These are phyloP conservation scores for Fagus sylvatica DNA, from an alignment of 306 rosid species.

Conservation along the genomic window DNA sequence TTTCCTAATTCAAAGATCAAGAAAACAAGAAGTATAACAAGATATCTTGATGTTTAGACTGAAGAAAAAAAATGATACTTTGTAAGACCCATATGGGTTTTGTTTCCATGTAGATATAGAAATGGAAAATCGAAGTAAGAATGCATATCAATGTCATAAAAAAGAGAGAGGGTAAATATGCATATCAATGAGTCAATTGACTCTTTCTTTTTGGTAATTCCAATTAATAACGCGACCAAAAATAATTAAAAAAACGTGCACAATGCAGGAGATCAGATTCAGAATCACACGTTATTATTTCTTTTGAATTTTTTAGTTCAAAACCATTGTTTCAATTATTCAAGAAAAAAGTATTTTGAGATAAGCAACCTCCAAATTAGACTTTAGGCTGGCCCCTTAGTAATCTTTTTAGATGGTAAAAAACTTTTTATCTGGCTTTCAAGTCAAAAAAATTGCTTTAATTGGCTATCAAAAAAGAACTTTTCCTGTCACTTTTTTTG, in stretches of 20 bases:
- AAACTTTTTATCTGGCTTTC: background rate
- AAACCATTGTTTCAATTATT: no score
- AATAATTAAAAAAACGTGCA: no score
- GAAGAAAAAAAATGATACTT: background rate
- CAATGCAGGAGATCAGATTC: no score
- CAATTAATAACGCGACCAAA: no score
- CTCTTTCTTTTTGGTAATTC: no score
- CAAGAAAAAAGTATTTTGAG: background rate
- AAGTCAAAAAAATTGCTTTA: background rate
- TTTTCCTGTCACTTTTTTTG: background rate
- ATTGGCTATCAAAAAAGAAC: no score
- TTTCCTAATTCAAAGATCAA: no score
- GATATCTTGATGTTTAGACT: no score
- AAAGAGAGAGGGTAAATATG: background rate
- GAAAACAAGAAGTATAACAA: no score
- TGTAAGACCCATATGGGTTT: background rate
- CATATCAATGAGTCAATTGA: no score
- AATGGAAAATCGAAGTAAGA: background rate
- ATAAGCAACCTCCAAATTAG: background rate
- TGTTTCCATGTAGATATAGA: background rate
- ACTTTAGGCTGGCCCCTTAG: background rate
- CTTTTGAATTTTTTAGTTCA: no score
- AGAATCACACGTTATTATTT: no score
- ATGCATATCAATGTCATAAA: background rate
- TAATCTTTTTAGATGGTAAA: background rate